These are phyloP conservation scores for Rubroboletus satanas DNA, from an alignment of 768 basidiomycete genomes.

Conservation along the genomic window DNA sequence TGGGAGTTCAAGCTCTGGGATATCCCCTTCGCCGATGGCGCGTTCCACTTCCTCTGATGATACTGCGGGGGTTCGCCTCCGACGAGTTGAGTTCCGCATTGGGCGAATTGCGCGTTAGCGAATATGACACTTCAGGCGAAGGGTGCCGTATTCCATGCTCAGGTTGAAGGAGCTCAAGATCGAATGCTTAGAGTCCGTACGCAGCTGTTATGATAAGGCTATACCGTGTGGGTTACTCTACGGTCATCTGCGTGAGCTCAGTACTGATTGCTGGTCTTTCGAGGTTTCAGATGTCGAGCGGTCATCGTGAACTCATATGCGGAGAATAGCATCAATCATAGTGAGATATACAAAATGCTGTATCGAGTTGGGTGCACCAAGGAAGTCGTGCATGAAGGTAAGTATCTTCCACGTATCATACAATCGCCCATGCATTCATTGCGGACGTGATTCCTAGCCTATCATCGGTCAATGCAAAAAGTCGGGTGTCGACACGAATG, in stretches of 20 bases:
- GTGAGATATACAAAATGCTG: neutral
- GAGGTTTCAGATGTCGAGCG: neutral
- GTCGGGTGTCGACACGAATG: neutral
- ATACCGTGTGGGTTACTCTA: neutral
- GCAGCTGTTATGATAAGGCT: neutral
- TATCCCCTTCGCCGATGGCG: no score
- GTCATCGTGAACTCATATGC: neutral
- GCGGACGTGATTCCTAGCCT: neutral
- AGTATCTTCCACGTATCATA: slow-evolving; percentile 2
- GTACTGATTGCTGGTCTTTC: neutral
- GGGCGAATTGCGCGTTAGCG: neutral
- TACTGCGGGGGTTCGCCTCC: neutral
- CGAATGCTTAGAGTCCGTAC: neutral
- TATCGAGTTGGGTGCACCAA: neutral
- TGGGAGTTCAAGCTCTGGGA: no score
- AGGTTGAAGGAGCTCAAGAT: neutral
- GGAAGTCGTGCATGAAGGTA: neutral
- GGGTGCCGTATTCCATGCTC: neutral
- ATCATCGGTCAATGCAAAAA: neutral
- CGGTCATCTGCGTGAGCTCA: neutral
- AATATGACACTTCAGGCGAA: neutral
- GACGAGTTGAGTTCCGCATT: neutral
- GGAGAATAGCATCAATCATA: neutral
- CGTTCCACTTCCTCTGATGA: no score
- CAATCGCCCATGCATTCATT: neutral